Conservation (phyloP, 768 basidiomycete genomes). For the Leccinellum luteum region DNA sequence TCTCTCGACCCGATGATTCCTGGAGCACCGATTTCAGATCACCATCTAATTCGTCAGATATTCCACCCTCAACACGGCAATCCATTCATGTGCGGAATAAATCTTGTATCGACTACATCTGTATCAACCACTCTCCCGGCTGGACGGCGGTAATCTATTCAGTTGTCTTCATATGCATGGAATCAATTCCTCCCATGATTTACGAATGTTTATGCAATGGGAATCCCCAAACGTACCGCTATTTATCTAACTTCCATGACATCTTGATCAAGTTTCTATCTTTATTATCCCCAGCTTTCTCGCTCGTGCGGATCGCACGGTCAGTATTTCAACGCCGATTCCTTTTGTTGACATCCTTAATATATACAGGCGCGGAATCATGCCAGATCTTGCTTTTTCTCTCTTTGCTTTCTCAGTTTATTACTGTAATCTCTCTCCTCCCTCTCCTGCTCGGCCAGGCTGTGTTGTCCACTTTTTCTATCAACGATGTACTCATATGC, state of each 20-base stretch:
- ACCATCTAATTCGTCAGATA: slow-evolving; percentile 16
- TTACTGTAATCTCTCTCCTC: neutral
- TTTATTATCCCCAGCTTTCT: slow-evolving; percentile 25
- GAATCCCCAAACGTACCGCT: slow-evolving; percentile 6
- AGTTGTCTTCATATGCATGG: slow-evolving; percentile 30
- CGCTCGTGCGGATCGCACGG: slow-evolving; percentile 13
- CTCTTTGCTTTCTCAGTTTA: neutral
- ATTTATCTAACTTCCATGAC: slow-evolving; percentile 21
- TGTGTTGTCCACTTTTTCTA: slow-evolving; percentile 10
- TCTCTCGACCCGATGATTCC: slow-evolving; percentile 26
- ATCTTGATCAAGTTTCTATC: slow-evolving; percentile 21
- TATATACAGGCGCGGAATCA: slow-evolving; percentile 1
- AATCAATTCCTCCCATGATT: slow-evolving; percentile 18
- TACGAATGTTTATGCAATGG: slow-evolving; percentile 27
- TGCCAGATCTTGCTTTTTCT: slow-evolving; percentile 9
- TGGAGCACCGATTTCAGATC: slow-evolving; percentile 1
- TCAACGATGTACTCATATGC: slow-evolving; percentile 18
- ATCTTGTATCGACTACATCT: slow-evolving; percentile 35
- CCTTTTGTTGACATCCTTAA: slow-evolving; percentile 1
- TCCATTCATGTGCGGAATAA: slow-evolving; percentile 26
- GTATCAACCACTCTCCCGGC: slow-evolving; percentile 32
- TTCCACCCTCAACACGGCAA: slow-evolving; percentile 16
- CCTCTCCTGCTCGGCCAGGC: slow-evolving; percentile 25
- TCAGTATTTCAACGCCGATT: slow-evolving; percentile 5
- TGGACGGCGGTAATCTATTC: slow-evolving; percentile 31